Evolutionary conservation across 2,329 filamentous ascomycete genomes (phyloP), one percentile per base, ranked within the genome.

Genomic region (Fusarium continuum): DNA sequence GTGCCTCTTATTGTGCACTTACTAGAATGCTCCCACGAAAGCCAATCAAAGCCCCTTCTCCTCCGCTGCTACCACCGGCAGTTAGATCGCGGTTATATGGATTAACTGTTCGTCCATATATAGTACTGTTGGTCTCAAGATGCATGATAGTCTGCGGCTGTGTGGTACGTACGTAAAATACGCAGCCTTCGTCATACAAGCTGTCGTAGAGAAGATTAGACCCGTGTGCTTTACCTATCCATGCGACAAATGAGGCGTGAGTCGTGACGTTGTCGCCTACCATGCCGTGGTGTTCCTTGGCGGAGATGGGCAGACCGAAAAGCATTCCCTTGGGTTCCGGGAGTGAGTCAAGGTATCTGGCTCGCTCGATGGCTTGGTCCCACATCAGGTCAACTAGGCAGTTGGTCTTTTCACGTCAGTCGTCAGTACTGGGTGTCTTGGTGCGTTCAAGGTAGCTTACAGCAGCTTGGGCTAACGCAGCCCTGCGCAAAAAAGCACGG

Each of bases 51-150:
- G 80, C 78, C 1, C 72, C 74, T 50, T 80, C 78, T 1, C 89
- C 89, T 10, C 89, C 89, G 0, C 84, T 86, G 9, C 83, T 86
- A 3, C 90, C 89, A 6, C 89, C 89, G 0, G 86, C 81, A 0
- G 84, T 86, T 26, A 88, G 77, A 17, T 80, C 76, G 1, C 84
- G 80, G 56, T 89, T 90, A 53, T 83, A 78, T 0, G 89, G 88
- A 68, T 90, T 91, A 4, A 89, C 75, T 0, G 85, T 85, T 28
- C 84, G 80, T 2, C 87, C 88, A 53, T 84, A 87, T 17, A 89
- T 73, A 64, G 91, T 89, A 67, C 88, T 89, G 34, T 82, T 80
- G 4, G 81, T 84, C 69, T 90, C 88, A 31, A 88, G 71, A 14
- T 80, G 78, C 72, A 80, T 80, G 41, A 87, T 75, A 0, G 79